A percentile compares a stretch with the other conserved stretches of the same genome.
Conservation (phyloP, 2,329 filamentous ascomycete genomes). For the Lachnellula hyalina region DNA sequence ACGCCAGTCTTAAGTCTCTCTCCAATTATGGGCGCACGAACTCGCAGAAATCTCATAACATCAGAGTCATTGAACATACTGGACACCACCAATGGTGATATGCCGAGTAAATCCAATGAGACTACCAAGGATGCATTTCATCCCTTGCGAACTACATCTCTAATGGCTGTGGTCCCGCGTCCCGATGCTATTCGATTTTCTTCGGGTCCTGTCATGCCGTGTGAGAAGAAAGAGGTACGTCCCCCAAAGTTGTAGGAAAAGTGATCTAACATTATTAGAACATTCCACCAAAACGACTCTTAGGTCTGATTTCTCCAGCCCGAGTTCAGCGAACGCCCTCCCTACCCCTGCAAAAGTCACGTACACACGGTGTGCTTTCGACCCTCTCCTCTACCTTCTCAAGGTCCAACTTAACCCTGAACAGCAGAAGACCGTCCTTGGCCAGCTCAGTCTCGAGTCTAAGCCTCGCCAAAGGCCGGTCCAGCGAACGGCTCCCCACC, state of each 20-base stretch:
- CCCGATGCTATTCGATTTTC: conserved; percentile 11
- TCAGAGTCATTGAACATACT: too few relatives aligned
- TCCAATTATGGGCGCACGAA: too few relatives aligned
- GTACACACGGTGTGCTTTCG: conserved; percentile 41
- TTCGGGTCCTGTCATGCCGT: conserved; percentile 9
- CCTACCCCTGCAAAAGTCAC: conserved; percentile 41
- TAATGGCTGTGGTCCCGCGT: conserved; percentile 4
- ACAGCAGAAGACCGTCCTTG: not conserved
- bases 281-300: conserved; percentile 7
- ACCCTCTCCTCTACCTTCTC: conserved; percentile 43
- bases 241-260: not conserved
- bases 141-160: conserved; percentile 5
- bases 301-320: conserved; percentile 15
- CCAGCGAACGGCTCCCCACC: not conserved
- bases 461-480: not conserved
- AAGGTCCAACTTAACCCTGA: conserved; percentile 20
- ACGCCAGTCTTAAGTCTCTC: too few relatives aligned
- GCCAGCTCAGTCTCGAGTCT: not conserved
- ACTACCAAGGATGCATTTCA: not conserved
- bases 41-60: too few relatives aligned
- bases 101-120: too few relatives aligned
- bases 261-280: conserved; percentile 10
- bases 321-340: conserved; percentile 2
- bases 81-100: too few relatives aligned
- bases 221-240: conserved; percentile 18